A percentile compares a stretch with the other conserved stretches of the same genome.
These are phyloP conservation scores for Viola pubescens DNA, from an alignment of 441 rosid genomes.

Conservation along the genomic window DNA sequence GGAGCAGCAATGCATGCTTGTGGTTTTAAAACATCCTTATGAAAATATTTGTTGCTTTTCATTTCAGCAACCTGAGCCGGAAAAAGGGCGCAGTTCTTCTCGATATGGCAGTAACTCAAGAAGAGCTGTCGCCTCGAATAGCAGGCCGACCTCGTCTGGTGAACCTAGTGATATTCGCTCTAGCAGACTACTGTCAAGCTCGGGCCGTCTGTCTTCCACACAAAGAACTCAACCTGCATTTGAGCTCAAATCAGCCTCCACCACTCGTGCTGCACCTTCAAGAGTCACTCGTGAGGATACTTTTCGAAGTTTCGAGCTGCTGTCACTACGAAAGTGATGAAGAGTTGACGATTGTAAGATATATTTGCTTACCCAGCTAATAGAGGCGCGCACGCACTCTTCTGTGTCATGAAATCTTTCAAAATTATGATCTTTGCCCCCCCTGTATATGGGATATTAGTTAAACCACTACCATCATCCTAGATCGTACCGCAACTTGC, in stretches of 20 bases:
- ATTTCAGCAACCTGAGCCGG: constrained; percentile 56
- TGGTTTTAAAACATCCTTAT: too few relatives aligned
- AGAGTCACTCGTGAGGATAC: constrained; percentile 54
- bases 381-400: background rate
- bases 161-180: constrained; percentile 57
- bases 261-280: constrained; percentile 38
- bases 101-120: constrained; percentile 65
- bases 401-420: constrained; percentile 14
- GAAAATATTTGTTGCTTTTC: too few relatives aligned
- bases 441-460: constrained; percentile 27
- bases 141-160: constrained; percentile 77
- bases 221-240: constrained; percentile 59
- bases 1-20: too few relatives aligned
- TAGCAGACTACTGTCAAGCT: constrained; percentile 48
- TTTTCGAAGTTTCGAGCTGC: constrained; percentile 77
- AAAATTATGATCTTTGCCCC: constrained; percentile 9
- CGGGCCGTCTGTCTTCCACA: constrained; percentile 51
- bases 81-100: constrained; percentile 58
- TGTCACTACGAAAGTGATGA: constrained; percentile 57
- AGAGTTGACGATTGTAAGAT: constrained; percentile 12
- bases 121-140: constrained; percentile 46
- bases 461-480: constrained; percentile 12
- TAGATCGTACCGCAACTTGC: constrained; percentile 13
- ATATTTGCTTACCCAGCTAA: constrained; percentile 9
- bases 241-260: constrained; percentile 46